phyloP scores from a whole-genome alignment of 768 basidiomycete species.

The Russula emetica region DNA sequence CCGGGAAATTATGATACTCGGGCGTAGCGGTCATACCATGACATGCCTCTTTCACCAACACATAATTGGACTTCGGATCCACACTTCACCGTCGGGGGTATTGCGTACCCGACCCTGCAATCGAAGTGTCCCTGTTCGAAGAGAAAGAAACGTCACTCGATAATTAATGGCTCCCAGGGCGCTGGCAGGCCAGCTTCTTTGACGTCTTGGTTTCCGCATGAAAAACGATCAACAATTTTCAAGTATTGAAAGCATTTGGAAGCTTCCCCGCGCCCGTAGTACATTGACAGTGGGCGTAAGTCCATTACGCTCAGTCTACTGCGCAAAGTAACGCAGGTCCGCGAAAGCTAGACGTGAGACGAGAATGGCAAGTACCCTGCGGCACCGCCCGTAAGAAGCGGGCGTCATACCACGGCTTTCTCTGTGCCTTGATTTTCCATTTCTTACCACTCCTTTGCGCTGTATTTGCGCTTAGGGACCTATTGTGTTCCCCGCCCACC shows the following conservation, averaged over 20 bases:
- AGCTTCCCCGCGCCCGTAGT: neutral
- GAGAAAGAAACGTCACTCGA: conserved; percentile 12
- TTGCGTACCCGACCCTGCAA: neutral
- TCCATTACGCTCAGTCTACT: neutral
- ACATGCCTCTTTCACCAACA: neutral
- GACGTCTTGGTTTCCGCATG: conserved; percentile 1
- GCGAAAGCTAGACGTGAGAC: conserved; percentile 15
- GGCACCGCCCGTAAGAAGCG: neutral
- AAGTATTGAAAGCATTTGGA: neutral
- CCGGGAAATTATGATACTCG: neutral
- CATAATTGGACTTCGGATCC: neutral
- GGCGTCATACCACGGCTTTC: conserved; percentile 14
- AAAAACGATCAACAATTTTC: neutral
- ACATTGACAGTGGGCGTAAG: neutral
- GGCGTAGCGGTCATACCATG: conserved; percentile 11
- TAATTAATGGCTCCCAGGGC: conserved; percentile 1
- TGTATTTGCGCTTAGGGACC: neutral
- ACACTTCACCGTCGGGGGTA: conserved; percentile 1
- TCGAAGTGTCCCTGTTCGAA: conserved; percentile 10
- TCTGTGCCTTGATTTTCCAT: conserved; percentile 14
- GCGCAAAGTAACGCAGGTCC: neutral
- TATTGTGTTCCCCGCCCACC: neutral
- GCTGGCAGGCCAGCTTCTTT: neutral
- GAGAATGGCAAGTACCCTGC: conserved; percentile 17
- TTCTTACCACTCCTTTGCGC: conserved; percentile 7